Conservation (phyloP, 2,329 filamentous ascomycete genomes). For the Sodiomyces alkalinus region DNA sequence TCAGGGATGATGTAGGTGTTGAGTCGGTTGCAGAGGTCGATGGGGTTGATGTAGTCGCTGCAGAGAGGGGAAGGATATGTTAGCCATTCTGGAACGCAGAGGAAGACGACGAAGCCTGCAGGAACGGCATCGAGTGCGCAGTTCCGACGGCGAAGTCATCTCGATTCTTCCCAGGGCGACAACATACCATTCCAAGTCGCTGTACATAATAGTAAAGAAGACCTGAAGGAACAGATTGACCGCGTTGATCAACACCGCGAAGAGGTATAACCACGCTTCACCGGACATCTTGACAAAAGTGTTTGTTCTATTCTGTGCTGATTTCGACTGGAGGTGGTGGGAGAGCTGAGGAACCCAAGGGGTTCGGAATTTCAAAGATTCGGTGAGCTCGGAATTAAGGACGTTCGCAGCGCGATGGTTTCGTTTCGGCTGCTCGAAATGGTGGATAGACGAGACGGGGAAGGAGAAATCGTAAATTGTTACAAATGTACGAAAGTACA, state of each 20-base stretch:
- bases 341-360: no score
- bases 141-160: background rate
- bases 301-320: no score
- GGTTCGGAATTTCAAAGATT: no score
- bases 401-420: no score
- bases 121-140: background rate
- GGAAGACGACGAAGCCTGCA: background rate
- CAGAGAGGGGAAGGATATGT: constrained; percentile 4
- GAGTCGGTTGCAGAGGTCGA: constrained; percentile 98
- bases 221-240: constrained; percentile 99
- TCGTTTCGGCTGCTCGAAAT: no score
- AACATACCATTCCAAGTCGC: constrained; percentile 95
- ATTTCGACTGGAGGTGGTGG: no score
- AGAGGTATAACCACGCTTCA: constrained; percentile 95
- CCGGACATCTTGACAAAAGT: constrained; percentile 75
- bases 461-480: no score
- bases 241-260: constrained; percentile 97
- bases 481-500: no score
- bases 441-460: no score
- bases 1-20: constrained; percentile 99
- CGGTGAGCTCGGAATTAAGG: no score
- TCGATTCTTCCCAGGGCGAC: no score
- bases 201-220: constrained; percentile 99
- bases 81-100: background rate
- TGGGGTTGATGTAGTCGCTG: constrained; percentile 99